Conservation (phyloP, 2,329 filamentous ascomycete genomes). For the Diplodia seriata region DNA sequence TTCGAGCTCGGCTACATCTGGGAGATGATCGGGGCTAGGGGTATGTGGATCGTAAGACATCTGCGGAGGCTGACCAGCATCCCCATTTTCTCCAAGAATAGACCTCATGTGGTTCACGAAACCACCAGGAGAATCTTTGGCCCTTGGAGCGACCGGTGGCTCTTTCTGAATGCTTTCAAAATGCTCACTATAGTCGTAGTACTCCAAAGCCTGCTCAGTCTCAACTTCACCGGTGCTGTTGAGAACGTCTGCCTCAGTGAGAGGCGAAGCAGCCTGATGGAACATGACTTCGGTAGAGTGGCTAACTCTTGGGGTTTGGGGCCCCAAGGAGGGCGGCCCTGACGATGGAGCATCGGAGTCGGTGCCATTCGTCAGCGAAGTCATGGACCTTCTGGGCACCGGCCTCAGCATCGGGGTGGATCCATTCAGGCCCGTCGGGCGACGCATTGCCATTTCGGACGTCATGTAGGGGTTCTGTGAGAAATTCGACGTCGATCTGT, state of each 20-base stretch:
- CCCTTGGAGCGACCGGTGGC: slow-evolving; percentile 16
- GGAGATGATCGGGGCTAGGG: slow-evolving; percentile 33
- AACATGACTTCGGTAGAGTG: slow-evolving; percentile 45
- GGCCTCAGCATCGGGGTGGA: slow-evolving; percentile 38
- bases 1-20: slow-evolving; percentile 38
- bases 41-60: neutral
- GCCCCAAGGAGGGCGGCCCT: slow-evolving; percentile 51
- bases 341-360: slow-evolving; percentile 53
- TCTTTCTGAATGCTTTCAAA: slow-evolving; percentile 42
- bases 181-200: slow-evolving; percentile 49
- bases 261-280: slow-evolving; percentile 16
- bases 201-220: slow-evolving; percentile 36
- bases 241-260: neutral
- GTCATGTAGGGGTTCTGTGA: neutral
- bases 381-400: slow-evolving; percentile 21
- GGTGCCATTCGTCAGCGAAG: slow-evolving; percentile 38
- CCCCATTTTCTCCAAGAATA: slow-evolving; percentile 48
- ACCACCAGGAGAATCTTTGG: slow-evolving; percentile 41
- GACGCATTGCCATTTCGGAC: slow-evolving; percentile 33
- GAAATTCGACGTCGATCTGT: slow-evolving; percentile 20
- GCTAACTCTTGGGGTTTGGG: slow-evolving; percentile 52
- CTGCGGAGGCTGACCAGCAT: neutral
- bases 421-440: slow-evolving; percentile 38
- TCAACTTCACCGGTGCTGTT: neutral
- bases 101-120: slow-evolving; percentile 53